Percentiles rank a stretch among this genome's conserved stretches.
phyloP scores from a whole-genome alignment of 2,329 filamentous ascomycete species.

The Coniella vitis region DNA sequence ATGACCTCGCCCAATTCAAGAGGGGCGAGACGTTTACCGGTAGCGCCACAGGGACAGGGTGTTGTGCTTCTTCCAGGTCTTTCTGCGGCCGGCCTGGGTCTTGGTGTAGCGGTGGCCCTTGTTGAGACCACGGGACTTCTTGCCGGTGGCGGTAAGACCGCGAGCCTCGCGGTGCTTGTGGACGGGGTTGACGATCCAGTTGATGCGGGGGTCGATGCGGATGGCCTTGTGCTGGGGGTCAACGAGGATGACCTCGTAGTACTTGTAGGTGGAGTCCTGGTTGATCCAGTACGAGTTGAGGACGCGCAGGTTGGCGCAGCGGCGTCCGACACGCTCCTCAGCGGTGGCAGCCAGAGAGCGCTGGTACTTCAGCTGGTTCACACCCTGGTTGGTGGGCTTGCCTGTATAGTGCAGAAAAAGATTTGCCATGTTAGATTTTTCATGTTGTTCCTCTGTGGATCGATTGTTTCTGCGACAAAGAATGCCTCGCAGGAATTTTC shows the following conservation, averaged over 20 bases:
- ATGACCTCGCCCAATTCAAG: not conserved
- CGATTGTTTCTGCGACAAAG: too few species aligned
- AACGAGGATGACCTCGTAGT: conserved; percentile 99
- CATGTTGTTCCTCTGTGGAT: too few species aligned
- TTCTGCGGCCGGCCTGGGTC: conserved; percentile 91
- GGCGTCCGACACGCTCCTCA: conserved; percentile 99
- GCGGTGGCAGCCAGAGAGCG: conserved; percentile 95
- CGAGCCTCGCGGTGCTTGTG: conserved; percentile 99
- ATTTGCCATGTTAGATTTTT: conserved; percentile 5
- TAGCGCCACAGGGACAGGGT: conserved; percentile 98
- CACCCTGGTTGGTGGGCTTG: conserved; percentile 99
- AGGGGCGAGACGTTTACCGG: conserved; percentile 54
- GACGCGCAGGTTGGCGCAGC: conserved; percentile 97
- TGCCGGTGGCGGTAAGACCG: conserved; percentile 96
- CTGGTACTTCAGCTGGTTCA: conserved; percentile 99
- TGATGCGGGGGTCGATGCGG: conserved; percentile 97
- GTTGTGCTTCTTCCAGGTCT: conserved; percentile 99
- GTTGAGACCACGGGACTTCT: conserved; percentile 99
- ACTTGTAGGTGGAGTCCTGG: conserved; percentile 99
- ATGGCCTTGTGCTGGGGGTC: conserved; percentile 99
- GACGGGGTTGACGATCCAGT: conserved; percentile 99
- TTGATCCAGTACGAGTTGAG: conserved; percentile 99
- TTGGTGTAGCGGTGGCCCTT: conserved; percentile 99
- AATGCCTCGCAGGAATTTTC: not conserved
- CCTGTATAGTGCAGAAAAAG: conserved; percentile 46